Percentiles rank a stretch among this genome's conserved stretches.
These are phyloP conservation scores for Areca catechu DNA, from an alignment of 176 grass and related monocot genomes.

Conservation along the genomic window DNA sequence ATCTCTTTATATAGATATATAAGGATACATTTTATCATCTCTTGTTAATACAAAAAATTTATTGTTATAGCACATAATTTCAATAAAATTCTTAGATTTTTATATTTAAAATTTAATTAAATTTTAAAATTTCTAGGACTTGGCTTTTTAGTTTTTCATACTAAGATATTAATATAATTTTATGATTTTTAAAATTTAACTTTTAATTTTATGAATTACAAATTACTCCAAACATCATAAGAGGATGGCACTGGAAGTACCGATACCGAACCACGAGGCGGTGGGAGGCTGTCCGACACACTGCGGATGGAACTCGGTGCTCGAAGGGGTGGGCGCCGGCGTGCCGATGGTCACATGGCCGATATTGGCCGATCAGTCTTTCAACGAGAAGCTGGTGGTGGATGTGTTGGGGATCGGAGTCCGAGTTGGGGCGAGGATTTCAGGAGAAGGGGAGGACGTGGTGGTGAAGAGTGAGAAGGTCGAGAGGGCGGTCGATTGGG, in stretches of 20 bases:
- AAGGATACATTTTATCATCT: too few species aligned
- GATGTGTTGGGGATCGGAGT: slow-evolving; percentile 2
- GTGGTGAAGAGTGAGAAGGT: not conserved
- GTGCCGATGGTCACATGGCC: slow-evolving; percentile 17
- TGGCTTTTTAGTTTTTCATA: too few species aligned
- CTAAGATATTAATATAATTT: too few species aligned
- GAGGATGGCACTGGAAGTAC: not conserved
- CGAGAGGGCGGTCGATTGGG: not conserved
- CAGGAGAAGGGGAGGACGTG: not conserved
- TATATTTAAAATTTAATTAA: too few species aligned
- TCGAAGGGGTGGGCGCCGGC: slow-evolving; percentile 4
- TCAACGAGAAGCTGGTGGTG: slow-evolving; percentile 9
- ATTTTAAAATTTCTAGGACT: too few species aligned
- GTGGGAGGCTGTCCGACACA: slow-evolving; percentile 2
- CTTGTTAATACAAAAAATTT: too few species aligned
- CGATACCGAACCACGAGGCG: not conserved
- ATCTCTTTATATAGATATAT: too few species aligned
- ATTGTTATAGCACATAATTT: too few species aligned
- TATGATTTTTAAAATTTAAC: too few species aligned
- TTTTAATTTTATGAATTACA: too few species aligned
- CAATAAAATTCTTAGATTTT: too few species aligned
- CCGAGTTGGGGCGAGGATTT: not conserved
- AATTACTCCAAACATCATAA: too few species aligned
- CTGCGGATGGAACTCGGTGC: slow-evolving; percentile 12
- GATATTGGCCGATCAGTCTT: slow-evolving; percentile 1